Percentiles rank a stretch among this genome's conserved stretches.
These are phyloP conservation scores for Colletotrichum gigasporum DNA, from an alignment of 2,329 filamentous ascomycete genomes.

Conservation along the genomic window DNA sequence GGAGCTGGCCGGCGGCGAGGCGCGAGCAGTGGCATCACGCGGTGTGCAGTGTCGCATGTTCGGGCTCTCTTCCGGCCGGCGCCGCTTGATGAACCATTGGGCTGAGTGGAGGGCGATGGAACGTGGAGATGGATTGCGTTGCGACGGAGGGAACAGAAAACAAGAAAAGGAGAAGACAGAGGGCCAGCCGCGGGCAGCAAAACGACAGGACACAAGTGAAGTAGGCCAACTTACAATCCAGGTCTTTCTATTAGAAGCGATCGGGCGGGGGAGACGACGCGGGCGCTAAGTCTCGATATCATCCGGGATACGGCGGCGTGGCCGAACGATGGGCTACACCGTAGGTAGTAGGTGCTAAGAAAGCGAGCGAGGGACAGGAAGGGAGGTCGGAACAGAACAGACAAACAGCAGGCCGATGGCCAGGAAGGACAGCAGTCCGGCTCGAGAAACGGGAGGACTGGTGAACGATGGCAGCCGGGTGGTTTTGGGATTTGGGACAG, in stretches of 20 bases:
- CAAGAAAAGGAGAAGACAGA: neutral
- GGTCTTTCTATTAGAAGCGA: constrained; percentile 11
- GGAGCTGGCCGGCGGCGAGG: neutral
- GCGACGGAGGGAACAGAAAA: neutral
- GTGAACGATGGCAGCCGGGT: neutral
- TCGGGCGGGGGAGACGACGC: constrained; percentile 13
- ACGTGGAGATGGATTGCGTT: no score
- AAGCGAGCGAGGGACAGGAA: neutral
- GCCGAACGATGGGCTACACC: neutral
- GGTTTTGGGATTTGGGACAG: no score
- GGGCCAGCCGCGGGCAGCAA: neutral
- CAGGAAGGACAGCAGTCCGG: constrained; percentile 8
- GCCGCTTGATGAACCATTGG: neutral
- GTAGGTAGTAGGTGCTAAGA: no score
- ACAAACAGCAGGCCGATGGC: constrained; percentile 8
- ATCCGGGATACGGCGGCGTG: constrained; percentile 19
- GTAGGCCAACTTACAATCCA: constrained; percentile 28
- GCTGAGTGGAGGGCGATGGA: no score
- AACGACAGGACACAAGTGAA: no score
- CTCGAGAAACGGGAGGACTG: neutral
- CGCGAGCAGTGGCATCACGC: no score
- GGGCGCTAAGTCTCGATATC: constrained; percentile 28
- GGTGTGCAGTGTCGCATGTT: no score
- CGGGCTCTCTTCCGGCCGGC: no score
- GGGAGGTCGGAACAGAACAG: neutral